Evolutionary conservation across 768 basidiomycete species (phyloP), one percentile per base, ranked within the genome.

Genomic region (Lentinula raphanica): DNA sequence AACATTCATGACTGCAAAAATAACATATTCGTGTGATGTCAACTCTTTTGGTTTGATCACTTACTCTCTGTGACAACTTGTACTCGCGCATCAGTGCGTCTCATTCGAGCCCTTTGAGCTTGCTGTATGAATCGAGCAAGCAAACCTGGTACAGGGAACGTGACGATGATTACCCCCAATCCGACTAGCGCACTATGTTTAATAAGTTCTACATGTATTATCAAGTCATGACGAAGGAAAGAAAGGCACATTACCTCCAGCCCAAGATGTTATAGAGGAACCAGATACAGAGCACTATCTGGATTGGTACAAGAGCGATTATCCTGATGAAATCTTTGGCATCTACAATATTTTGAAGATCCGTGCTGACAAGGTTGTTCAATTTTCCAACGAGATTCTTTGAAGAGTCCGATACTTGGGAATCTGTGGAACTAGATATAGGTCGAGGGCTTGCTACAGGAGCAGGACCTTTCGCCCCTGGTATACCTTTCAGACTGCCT

Each of bases 301-400:
- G 39, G 15, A 53, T 32, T 17, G 58, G 58, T 32, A 35, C 35
- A 28, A 25, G 28, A 25, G 55, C 42, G 3, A 59, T 19, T 17
- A 54, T n/a, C 19, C 38, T 27, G 15, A 40, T 39, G 19, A 39
- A 50, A 42, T 50, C 49, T 39, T 36, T 62, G 13, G 69, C 69
- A 21, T 67, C 68, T 17, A 66, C 64, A 48, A 80, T 76, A 58
- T 72, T 72, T 32, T 58, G 60, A 59, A 78, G 46, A 68, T 92
- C 90, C n/a, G 46, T 48, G 46, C 46, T 48, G 46, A 48, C 76
- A 11, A 85, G 68, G 49, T 85, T 85, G 66, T 81, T 84, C 68
- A 87, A 79, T 63, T 77, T 81, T 5, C 85, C 85, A 17, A 81
- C 78, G 3, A 54, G 59, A 12, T 64, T 63, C 9, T 61, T 51